Evolutionary conservation across 805 yeast species (phyloP).

Genomic region (Lipomyces lipofer): DNA sequence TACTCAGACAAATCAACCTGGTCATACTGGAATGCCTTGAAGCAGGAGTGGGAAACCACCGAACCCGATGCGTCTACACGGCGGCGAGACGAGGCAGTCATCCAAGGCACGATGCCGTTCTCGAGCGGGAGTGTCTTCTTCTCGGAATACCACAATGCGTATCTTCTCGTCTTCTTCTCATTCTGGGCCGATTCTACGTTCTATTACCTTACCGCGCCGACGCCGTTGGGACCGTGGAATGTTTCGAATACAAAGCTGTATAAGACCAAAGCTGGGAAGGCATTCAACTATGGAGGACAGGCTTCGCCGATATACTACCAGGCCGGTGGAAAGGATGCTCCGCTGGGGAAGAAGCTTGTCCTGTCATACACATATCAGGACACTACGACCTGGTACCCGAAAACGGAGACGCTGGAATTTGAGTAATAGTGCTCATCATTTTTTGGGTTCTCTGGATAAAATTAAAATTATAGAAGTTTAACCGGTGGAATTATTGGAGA

Average conservation of each 20-base stretch:
- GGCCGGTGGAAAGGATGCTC: neutral
- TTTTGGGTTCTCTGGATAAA: neutral
- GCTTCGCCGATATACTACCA: conserved; percentile 14
- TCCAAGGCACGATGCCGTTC: conserved; percentile 20
- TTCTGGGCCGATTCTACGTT: conserved; percentile 24
- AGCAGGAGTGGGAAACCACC: conserved; percentile 9
- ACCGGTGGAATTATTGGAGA: too few species aligned
- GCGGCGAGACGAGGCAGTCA: conserved; percentile 14
- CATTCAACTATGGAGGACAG: conserved; percentile 30
- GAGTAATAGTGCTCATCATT: conserved; percentile 5
- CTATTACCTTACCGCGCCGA: conserved; percentile 10
- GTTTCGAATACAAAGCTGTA: conserved; percentile 1
- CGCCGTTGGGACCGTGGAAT: conserved; percentile 29
- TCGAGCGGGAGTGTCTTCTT: conserved; percentile 24
- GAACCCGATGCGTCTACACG: conserved; percentile 16
- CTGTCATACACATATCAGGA: conserved; percentile 26
- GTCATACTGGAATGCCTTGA: conserved; percentile 18
- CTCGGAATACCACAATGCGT: conserved; percentile 27
- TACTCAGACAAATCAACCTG: conserved; percentile 16
- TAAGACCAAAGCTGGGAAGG: conserved; percentile 19
- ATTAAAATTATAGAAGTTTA: neutral
- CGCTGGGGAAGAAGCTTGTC: conserved; percentile 17
- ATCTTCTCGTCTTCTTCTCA: conserved; percentile 22
- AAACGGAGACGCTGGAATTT: conserved; percentile 19
- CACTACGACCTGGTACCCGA: conserved; percentile 19